A percentile compares a stretch with the other conserved stretches of the same genome.
These are phyloP conservation scores for Diaporthe eres DNA, from an alignment of 2,329 filamentous ascomycete species.

Conservation along the genomic window DNA sequence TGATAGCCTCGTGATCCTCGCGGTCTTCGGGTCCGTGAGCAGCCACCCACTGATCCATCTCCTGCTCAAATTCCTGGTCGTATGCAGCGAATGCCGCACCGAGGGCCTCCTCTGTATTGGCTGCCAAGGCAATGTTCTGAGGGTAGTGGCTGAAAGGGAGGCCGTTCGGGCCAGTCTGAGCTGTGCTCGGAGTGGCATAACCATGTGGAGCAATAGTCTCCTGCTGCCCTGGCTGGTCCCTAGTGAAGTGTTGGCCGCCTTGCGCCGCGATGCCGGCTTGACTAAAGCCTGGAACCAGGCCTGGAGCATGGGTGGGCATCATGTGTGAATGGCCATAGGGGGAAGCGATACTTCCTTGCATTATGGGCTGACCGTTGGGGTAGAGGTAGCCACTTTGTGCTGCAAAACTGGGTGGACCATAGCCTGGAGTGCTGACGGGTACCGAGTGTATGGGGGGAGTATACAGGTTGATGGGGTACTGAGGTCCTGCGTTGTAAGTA, in stretches of 20 bases:
- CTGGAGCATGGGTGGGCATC: constrained; percentile 9
- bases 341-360: neutral
- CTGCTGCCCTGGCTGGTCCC: neutral
- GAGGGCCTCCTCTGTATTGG: constrained; percentile 46
- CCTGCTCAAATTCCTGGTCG: constrained; percentile 47
- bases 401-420: neutral
- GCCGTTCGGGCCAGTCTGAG: neutral
- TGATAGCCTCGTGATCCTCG: constrained; percentile 44
- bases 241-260: neutral
- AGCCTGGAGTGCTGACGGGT: neutral
- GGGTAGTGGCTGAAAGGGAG: constrained; percentile 37
- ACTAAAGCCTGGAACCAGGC: neutral
- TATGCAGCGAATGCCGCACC: constrained; percentile 49
- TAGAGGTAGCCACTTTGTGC: neutral
- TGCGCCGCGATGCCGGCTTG: neutral
- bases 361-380: neutral
- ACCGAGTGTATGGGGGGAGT: neutral
- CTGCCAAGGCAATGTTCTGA: constrained; percentile 39
- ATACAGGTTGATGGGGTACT: neutral
- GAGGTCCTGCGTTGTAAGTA: neutral
- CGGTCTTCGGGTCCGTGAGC: constrained; percentile 48
- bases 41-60: constrained; percentile 52
- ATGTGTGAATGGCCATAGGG: constrained; percentile 1
- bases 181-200: neutral
- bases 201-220: neutral